A percentile compares a stretch with the other conserved stretches of the same genome.
These are phyloP conservation scores for Aspergillus baeticus DNA, from an alignment of 495 filamentous ascomycete genomes.

Conservation along the genomic window DNA sequence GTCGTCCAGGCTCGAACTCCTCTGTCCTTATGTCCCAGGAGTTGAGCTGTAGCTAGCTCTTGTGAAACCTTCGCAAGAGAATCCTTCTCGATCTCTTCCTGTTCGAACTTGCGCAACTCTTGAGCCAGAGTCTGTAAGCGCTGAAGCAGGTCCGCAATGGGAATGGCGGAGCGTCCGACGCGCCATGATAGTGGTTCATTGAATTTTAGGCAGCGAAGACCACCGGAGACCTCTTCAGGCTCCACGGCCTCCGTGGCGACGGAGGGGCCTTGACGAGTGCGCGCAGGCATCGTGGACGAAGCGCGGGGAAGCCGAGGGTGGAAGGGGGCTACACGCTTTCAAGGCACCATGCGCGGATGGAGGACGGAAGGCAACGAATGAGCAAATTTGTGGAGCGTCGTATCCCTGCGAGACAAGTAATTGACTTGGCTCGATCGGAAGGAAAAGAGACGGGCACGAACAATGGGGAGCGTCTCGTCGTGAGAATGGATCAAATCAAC, in stretches of 20 bases:
- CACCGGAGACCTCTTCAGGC: constrained; percentile 29
- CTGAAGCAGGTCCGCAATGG: constrained; percentile 75
- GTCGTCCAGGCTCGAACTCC: constrained; percentile 87
- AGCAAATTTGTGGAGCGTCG: background rate
- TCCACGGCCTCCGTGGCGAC: constrained; percentile 36
- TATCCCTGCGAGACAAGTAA: background rate
- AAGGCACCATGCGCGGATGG: constrained; percentile 21
- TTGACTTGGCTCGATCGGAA: background rate
- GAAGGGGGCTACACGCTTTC: constrained; percentile 11
- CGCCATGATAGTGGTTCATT: constrained; percentile 89
- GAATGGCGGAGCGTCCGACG: constrained; percentile 79
- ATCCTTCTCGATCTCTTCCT: constrained; percentile 79
- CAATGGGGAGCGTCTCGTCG: background rate
- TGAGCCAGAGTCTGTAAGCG: constrained; percentile 77
- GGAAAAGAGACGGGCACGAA: constrained; percentile 7
- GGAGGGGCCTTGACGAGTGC: constrained; percentile 46
- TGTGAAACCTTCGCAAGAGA: constrained; percentile 82
- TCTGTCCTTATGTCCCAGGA: constrained; percentile 86
- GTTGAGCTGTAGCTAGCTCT: constrained; percentile 78
- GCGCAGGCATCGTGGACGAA: constrained; percentile 46
- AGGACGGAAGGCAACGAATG: background rate
- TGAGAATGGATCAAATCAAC: constrained; percentile 1
- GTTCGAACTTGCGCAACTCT: constrained; percentile 83
- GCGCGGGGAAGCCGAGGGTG: constrained; percentile 25
- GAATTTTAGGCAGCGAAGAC: constrained; percentile 56